Base-by-base conservation (phyloP, 352 stramenopile genomes). In the Globisporangium cederbergense region DNA sequence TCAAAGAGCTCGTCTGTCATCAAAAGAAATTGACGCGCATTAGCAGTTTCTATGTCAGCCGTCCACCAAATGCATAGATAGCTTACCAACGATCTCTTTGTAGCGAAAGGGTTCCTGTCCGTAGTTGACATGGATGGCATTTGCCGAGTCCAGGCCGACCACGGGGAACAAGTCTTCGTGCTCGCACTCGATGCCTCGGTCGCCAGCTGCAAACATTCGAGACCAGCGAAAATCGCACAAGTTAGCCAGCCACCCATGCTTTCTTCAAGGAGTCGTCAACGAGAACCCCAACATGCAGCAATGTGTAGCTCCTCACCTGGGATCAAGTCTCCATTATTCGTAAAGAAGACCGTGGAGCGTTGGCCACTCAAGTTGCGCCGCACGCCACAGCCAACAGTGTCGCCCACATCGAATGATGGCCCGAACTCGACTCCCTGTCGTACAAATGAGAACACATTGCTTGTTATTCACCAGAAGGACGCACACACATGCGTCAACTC, bases 61-160 rank as follows among this genome's bases (percentile, higher is more conserved):
- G 16, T 20, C 20, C 10, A 36, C 5, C 6, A 11, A 22, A 62
- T 4, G 42, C 25, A 25, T 16, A 9, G 18, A 64, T n/a, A 4
- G 65, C 77, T 11, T 61, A 86, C 79, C 77, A 4, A 79, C 74
- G 36, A 87, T 72, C 18, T 42, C 62, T 50, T 79, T 67, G 57
- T 80, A 82, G 2, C 70, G 64, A 52, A 95, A 95, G 1, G 79
- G 85, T 36, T 85, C 74, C 63, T 89, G 80, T 0, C 88, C 88
- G 70, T 92, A 95, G 70, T 97, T 97, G 13, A 96, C 75, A 25
- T 83, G 74, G 14, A 96, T 75, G 22, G 79, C 76, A 34, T 93
- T 83, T 36, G 81, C 75, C 3, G 84, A 92, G 61, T 97, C 89
- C 30, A 97, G 56, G 4, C 89, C 89, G 2, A 97, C 79, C 2